Evolutionary conservation across 2,329 filamentous ascomycete species (phyloP).

Genomic region (Calonectria crousiana): DNA sequence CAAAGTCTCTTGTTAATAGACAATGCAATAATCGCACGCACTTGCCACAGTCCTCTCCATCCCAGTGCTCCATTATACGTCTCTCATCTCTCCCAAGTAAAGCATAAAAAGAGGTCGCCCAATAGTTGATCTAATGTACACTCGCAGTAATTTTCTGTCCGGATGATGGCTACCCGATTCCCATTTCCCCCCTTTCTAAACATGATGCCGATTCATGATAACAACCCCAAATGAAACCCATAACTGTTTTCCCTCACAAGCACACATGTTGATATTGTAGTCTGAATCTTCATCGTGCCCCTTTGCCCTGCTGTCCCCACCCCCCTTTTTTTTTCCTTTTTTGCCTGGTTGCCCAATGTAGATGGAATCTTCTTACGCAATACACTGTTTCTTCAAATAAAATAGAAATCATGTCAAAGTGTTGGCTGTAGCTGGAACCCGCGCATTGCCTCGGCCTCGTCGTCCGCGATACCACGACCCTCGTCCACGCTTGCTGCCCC

Average conservation of each 20-base stretch:
- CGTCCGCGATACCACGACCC: constrained; percentile 43
- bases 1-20: constrained; percentile 36
- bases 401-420: constrained; percentile 20
- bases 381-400: not conserved
- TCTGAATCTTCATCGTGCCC: not conserved
- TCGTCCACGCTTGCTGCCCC: constrained; percentile 44
- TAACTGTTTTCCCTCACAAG: not conserved
- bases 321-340: not conserved
- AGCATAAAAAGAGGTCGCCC: not conserved
- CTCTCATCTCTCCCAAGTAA: not conserved
- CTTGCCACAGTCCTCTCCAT: not conserved
- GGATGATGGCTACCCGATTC: not conserved
- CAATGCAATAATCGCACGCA: constrained; percentile 30
- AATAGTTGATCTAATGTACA: constrained; percentile 8
- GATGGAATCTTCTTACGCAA: constrained; percentile 4
- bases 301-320: not conserved
- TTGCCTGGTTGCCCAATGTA: constrained; percentile 3
- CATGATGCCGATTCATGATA: constrained; percentile 13
- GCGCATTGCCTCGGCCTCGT: constrained; percentile 39
- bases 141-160: constrained; percentile 1
- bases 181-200: constrained; percentile 15
- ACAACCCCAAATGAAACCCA: not conserved
- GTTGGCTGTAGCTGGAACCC: constrained; percentile 15
- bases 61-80: not conserved
- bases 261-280: not conserved